These are phyloP conservation scores for Taphrina pruni DNA, from an alignment of 1,139 yeast species.

Conservation along the genomic window DNA sequence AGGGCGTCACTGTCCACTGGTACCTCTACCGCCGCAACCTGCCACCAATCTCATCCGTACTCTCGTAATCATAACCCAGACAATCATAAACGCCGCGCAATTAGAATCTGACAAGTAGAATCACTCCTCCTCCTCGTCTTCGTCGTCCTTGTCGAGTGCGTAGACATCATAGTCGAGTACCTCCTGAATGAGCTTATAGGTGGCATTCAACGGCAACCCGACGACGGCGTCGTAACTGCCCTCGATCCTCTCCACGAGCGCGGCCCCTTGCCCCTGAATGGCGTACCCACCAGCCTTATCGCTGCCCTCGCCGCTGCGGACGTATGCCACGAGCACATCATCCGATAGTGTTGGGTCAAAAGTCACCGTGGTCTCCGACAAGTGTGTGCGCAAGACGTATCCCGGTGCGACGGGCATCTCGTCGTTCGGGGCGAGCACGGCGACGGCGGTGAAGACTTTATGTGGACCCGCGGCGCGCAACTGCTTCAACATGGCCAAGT, in stretches of 20 bases:
- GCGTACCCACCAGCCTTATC: slow-evolving; percentile 93
- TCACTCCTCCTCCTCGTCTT: not conserved
- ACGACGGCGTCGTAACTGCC: slow-evolving; percentile 92
- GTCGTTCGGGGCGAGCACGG: slow-evolving; percentile 57
- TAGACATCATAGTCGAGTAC: slow-evolving; percentile 46
- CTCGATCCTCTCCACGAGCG: slow-evolving; percentile 64
- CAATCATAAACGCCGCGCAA: too few relatives aligned
- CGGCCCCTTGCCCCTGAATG: slow-evolving; percentile 68
- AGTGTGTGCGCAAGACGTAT: slow-evolving; percentile 52
- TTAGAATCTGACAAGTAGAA: too few relatives aligned
- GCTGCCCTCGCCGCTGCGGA: slow-evolving; percentile 72
- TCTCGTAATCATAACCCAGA: too few relatives aligned
- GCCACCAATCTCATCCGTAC: not conserved
- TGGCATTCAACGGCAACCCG: slow-evolving; percentile 75
- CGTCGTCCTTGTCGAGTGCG: slow-evolving; percentile 4
- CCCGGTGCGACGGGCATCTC: slow-evolving; percentile 54
- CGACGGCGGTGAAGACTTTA: slow-evolving; percentile 72
- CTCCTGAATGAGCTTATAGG: slow-evolving; percentile 58
- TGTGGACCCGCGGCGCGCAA: slow-evolving; percentile 57
- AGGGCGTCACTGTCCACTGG: slow-evolving; percentile 10
- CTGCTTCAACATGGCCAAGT: slow-evolving; percentile 57
- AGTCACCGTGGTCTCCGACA: slow-evolving; percentile 59
- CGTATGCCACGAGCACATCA: slow-evolving; percentile 64
- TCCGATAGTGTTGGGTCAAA: slow-evolving; percentile 61
- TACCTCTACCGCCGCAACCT: slow-evolving; percentile 1